Evolutionary conservation across 306 rosid genomes (phyloP).

Genomic region (Senna tora): DNA sequence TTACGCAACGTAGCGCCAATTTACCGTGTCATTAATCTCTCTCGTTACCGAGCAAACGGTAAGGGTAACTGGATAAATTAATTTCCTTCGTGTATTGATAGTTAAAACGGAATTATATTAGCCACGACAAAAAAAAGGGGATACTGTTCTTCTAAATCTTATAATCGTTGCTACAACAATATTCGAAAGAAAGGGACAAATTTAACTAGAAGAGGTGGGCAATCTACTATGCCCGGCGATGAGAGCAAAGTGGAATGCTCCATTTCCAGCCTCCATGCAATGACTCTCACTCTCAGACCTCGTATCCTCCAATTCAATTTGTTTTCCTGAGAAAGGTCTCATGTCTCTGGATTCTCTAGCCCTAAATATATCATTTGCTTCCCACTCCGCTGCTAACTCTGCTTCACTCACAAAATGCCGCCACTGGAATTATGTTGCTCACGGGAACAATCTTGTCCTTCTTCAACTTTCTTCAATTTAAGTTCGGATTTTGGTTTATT

Average conservation of each 20-base stretch:
- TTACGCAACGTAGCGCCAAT: not conserved
- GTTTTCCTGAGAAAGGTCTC: slow-evolving; percentile 1
- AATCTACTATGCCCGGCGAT: slow-evolving; percentile 37
- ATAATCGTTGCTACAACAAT: not conserved
- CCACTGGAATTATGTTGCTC: slow-evolving; percentile 39
- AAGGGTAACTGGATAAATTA: not conserved
- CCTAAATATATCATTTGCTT: slow-evolving; percentile 20
- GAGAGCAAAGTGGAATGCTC: slow-evolving; percentile 42
- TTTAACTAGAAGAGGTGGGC: not conserved
- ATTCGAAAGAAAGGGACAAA: not conserved
- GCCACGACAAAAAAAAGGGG: not conserved
- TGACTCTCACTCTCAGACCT: slow-evolving; percentile 25
- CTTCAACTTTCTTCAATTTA: slow-evolving; percentile 34
- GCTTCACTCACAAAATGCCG: slow-evolving; percentile 45
- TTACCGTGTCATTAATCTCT: not conserved
- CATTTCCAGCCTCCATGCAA: slow-evolving; percentile 25
- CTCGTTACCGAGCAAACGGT: not conserved
- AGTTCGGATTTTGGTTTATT: slow-evolving; percentile 40
- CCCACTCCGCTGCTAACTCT: not conserved
- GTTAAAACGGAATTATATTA: not conserved
- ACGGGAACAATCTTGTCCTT: slow-evolving; percentile 34
- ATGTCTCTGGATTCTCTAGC: slow-evolving; percentile 23
- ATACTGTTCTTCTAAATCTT: not conserved
- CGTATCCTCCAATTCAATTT: slow-evolving; percentile 26
- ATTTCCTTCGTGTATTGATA: not conserved